phyloP scores from a whole-genome alignment of 495 filamentous ascomycete species.

The Aspergillus nidulans region DNA sequence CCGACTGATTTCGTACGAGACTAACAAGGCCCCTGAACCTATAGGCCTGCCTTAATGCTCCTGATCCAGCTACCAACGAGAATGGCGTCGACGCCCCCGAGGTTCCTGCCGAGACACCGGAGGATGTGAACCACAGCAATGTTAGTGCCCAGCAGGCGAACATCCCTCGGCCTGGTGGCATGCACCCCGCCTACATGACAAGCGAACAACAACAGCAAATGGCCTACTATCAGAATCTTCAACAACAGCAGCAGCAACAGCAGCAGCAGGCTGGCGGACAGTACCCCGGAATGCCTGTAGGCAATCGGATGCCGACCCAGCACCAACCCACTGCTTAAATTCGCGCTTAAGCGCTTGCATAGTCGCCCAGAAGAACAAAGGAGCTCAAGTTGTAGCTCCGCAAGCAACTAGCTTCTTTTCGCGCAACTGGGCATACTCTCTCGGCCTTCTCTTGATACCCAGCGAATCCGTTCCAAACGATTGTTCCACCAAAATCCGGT shows the following conservation, averaged over 20 bases:
- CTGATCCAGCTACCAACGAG: slow-evolving; percentile 84
- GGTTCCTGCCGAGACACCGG: slow-evolving; percentile 52
- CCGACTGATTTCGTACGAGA: not conserved
- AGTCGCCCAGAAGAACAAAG: slow-evolving; percentile 13
- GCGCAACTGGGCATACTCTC: slow-evolving; percentile 27
- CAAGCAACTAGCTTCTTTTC: slow-evolving; percentile 21
- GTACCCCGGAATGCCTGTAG: slow-evolving; percentile 53
- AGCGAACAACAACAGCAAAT: slow-evolving; percentile 55
- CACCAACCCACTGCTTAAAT: slow-evolving; percentile 50
- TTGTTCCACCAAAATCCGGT: slow-evolving; percentile 22
- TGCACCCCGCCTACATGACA: slow-evolving; percentile 52
- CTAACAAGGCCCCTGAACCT: not conserved
- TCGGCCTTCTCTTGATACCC: slow-evolving; percentile 44
- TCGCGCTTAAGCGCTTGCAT: slow-evolving; percentile 20
- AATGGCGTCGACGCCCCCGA: slow-evolving; percentile 77
- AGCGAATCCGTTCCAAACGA: slow-evolving; percentile 28
- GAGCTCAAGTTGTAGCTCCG: slow-evolving; percentile 18
- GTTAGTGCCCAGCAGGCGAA: slow-evolving; percentile 49
- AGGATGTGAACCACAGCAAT: slow-evolving; percentile 51
- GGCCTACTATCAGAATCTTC: slow-evolving; percentile 55
- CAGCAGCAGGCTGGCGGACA: slow-evolving; percentile 53
- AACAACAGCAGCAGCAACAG: slow-evolving; percentile 54
- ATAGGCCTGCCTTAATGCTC: slow-evolving; percentile 94
- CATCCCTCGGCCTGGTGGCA: slow-evolving; percentile 46
- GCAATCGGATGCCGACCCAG: slow-evolving; percentile 51